Evolutionary conservation across 2,329 filamentous ascomycete genomes (phyloP), one percentile per base, ranked within the genome.

Genomic region (Hypoxylon sp.): DNA sequence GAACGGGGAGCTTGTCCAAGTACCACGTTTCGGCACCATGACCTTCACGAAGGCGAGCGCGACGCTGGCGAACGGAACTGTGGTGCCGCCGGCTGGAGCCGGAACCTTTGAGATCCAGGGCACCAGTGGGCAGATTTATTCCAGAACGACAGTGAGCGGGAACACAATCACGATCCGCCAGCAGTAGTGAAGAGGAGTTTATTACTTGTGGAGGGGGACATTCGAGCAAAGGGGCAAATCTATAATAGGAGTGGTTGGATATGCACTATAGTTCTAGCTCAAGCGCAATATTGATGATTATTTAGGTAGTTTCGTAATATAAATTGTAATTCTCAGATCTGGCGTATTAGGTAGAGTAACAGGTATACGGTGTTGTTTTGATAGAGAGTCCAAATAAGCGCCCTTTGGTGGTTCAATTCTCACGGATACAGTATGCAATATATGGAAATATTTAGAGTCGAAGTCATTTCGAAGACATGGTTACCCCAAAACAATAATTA

Each of bases 31-130:
- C 48, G 57, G 42, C 6, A 58, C 63, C n/a, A 22, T 70, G 13
- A 19, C 54, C 9, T 70, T 67, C 51, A 70, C 67, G 14, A 50
- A 54, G 14, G 39, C 33, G 9, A 59, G 64, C 55, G 63, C 72
- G n/a, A 64, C 67, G 2, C 51, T 67, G 13, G 59, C 59, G 3
- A 59, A 59, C 13, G 67, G 67, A n/a, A 50, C 37, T 5, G 35
- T 42, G 5, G 44, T 67, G 5, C 63, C 63, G 3, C 60, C 64
- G 3, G 39, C 29, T 4, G 59, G 62, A 6, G 63, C 67, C 3
- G 67, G 67, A 11, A 39, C 19, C 10, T 70, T 70, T 22, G 67
- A 70, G 57, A 70, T 70, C 6, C 67, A 70, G 63, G 67, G 67
- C 1, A 70, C 67, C 0, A 70, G 67, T 29, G 67, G 67, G 3